These are phyloP conservation scores for Corrigiola litoralis DNA, from an alignment of 179 eudicot species.

Conservation along the genomic window DNA sequence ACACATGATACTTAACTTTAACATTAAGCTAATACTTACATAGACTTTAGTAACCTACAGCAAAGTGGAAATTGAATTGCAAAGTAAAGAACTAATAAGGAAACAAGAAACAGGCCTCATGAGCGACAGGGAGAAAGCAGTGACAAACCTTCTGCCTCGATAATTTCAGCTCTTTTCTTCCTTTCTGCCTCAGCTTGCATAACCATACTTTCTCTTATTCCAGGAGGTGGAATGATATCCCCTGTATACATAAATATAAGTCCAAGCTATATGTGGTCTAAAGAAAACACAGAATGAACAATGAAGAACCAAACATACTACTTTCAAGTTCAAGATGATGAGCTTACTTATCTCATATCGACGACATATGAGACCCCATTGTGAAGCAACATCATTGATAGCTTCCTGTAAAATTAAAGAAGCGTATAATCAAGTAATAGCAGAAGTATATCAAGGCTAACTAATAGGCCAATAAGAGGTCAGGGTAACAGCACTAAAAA, in stretches of 20 bases:
- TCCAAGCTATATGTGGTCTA: not conserved
- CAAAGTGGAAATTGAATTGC: too few relatives aligned
- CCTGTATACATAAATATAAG: slow-evolving; percentile 39
- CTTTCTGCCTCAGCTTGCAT: slow-evolving; percentile 97
- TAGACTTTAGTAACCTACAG: too few relatives aligned
- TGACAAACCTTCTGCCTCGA: slow-evolving; percentile 81
- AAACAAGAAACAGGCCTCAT: too few relatives aligned
- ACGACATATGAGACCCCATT: slow-evolving; percentile 86
- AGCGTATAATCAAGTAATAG: not conserved
- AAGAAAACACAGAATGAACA: not conserved
- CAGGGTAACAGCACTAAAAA: not conserved
- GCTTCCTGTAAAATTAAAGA: slow-evolving; percentile 38
- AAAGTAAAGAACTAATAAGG: too few relatives aligned
- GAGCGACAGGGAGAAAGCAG: not conserved
- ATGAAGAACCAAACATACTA: not conserved
- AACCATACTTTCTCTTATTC: slow-evolving; percentile 84
- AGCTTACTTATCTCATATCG: slow-evolving; percentile 87
- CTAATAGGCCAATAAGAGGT: too few relatives aligned
- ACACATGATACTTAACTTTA: too few relatives aligned
- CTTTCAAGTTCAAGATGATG: not conserved
- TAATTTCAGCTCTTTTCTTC: slow-evolving; percentile 78
- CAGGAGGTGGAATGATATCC: slow-evolving; percentile 93
- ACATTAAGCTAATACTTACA: too few relatives aligned
- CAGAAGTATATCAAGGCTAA: not conserved
- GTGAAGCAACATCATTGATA: slow-evolving; percentile 78